Conservation (phyloP, 75 land plant species). For the Cunninghamia lanceolata region DNA sequence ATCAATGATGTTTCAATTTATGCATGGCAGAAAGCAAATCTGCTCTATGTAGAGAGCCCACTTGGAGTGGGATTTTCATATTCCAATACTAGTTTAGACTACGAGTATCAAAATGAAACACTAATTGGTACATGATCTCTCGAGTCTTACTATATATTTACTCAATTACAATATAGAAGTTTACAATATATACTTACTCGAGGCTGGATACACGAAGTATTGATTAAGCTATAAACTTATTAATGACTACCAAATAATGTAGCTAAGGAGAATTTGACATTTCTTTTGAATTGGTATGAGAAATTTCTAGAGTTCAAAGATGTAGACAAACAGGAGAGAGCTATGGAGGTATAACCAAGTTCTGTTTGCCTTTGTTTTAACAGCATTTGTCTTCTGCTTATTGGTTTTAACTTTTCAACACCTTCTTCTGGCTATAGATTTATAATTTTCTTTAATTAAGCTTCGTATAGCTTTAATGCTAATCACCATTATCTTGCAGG, state of each 20-base stretch:
- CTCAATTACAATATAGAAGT: too few species aligned
- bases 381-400: not conserved
- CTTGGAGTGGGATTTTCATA: conserved; percentile 32
- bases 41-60: conserved; percentile 28
- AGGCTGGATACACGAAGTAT: not conserved
- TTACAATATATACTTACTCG: not conserved
- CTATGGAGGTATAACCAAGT: conserved; percentile 38
- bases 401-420: not conserved
- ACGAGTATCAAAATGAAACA: not conserved
- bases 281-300: too few species aligned
- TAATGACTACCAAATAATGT: not conserved
- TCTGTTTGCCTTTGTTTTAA: not conserved
- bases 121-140: conserved; percentile 11
- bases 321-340: conserved; percentile 44
- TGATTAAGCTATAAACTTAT: not conserved
- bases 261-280: conserved; percentile 28
- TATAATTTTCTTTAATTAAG: not conserved
- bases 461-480: not conserved
- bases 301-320: conserved; percentile 41
- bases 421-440: not conserved
- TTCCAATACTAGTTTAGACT: conserved; percentile 10
- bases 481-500: conserved; percentile 21
- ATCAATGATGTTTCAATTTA: not conserved
- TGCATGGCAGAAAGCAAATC: conserved; percentile 26
- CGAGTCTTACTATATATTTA: not conserved